phyloP scores from a whole-genome alignment of 441 rosid genomes.

The Gossypium trilobum region DNA sequence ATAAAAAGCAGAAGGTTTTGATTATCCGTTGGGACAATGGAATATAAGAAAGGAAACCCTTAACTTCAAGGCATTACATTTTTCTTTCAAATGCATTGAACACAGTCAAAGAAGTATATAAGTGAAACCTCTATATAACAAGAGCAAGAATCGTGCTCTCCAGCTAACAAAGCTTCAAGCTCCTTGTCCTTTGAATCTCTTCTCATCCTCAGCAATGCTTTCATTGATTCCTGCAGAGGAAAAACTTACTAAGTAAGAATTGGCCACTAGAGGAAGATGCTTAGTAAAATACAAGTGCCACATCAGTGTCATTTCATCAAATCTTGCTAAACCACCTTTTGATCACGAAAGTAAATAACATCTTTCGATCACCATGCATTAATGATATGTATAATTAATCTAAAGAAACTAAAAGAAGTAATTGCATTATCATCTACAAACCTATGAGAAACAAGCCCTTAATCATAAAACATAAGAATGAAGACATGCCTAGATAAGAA shows the following conservation, averaged over 20 bases:
- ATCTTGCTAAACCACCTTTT: not conserved
- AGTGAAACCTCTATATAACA: constrained; percentile 72
- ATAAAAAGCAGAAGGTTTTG: not conserved
- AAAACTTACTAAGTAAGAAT: not conserved
- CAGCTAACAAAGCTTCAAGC: constrained; percentile 80
- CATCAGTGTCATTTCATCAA: not conserved
- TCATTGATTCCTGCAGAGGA: constrained; percentile 56
- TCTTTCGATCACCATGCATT: not conserved
- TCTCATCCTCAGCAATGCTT: constrained; percentile 69
- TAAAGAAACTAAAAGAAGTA: not conserved
- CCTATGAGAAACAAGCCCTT: not conserved
- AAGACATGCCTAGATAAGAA: constrained; percentile 65
- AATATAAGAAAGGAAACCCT: not conserved
- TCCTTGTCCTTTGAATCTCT: constrained; percentile 70
- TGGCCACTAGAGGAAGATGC: not conserved
- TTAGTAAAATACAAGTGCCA: not conserved
- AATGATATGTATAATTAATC: not conserved
- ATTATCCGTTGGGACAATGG: not conserved
- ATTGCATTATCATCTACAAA: not conserved
- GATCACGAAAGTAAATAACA: not conserved
- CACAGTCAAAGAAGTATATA: not conserved
- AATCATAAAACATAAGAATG: constrained; percentile 20
- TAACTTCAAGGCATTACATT: not conserved
- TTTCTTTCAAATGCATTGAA: not conserved
- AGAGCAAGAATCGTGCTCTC: constrained; percentile 67